These are phyloP conservation scores for Ustilago crameri DNA, from an alignment of 1,284 basidiomycete genomes.

Conservation along the genomic window DNA sequence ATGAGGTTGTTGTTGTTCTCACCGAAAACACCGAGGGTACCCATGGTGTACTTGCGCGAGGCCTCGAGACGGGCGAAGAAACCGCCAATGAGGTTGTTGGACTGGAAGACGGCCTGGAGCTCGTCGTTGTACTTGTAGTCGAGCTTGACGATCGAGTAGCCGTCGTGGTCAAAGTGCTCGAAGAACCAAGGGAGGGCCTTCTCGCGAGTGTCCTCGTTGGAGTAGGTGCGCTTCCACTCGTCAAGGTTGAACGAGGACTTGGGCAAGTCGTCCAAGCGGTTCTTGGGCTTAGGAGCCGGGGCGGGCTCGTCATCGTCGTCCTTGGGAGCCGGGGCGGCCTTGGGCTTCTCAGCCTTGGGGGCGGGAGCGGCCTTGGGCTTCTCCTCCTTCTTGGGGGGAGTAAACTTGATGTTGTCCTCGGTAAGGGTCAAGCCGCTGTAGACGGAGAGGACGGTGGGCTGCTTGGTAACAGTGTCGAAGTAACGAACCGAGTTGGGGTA, in stretches of 20 bases:
- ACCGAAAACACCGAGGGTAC: conserved; percentile 90
- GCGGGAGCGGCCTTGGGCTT: conserved; percentile 62
- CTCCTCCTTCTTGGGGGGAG: conserved; percentile 76
- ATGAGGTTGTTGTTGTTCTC: conserved; percentile 74
- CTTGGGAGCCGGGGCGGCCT: conserved; percentile 73
- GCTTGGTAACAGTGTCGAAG: conserved; percentile 78
- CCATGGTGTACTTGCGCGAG: conserved; percentile 77
- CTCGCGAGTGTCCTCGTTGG: conserved; percentile 85
- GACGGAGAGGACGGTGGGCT: conserved; percentile 69
- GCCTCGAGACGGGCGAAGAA: conserved; percentile 87
- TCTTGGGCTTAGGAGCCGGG: conserved; percentile 81
- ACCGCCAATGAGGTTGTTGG: conserved; percentile 79
- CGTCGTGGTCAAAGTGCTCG: conserved; percentile 82
- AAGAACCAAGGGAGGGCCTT: conserved; percentile 63
- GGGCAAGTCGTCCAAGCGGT: conserved; percentile 90
- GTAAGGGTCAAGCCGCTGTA: conserved; percentile 72
- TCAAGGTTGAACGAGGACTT: conserved; percentile 94
- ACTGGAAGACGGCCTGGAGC: conserved; percentile 76
- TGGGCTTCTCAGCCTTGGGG: conserved; percentile 72
- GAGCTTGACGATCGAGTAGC: conserved; percentile 90
- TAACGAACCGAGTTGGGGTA: conserved; percentile 82
- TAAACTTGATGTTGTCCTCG: conserved; percentile 79
- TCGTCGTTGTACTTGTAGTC: conserved; percentile 98
- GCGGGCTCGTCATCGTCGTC: conserved; percentile 73
- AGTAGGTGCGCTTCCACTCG: conserved; percentile 98